These are phyloP conservation scores for Suillus subaureus DNA, from an alignment of 768 basidiomycete species.

Conservation along the genomic window DNA sequence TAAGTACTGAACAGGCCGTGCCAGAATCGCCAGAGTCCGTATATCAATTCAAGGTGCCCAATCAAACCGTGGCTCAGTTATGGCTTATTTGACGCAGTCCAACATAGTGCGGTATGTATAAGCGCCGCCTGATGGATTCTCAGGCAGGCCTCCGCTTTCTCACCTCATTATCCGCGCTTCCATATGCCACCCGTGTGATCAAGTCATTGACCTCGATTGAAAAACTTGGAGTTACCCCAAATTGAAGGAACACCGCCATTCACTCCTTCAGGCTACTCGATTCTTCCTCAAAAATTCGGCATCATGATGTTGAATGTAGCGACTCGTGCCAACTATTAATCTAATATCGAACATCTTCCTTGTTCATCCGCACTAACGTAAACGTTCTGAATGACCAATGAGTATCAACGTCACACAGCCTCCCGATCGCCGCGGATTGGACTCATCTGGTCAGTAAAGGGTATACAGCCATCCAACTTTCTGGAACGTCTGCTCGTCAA, in stretches of 20 bases:
- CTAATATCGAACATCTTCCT: background rate
- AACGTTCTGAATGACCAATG: conserved; percentile 26
- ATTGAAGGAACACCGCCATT: background rate
- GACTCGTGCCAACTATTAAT: conserved; percentile 27
- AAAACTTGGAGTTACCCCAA: background rate
- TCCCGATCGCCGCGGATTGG: background rate
- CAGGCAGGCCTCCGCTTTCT: background rate
- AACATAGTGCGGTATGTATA: background rate
- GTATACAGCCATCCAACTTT: too few species aligned
- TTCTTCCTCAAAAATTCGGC: conserved; percentile 17
- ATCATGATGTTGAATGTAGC: conserved; percentile 25
- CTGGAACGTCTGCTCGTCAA: conserved; percentile 49
- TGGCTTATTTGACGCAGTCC: too few species aligned
- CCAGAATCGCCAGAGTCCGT: background rate
- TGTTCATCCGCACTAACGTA: background rate
- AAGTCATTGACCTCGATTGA: background rate
- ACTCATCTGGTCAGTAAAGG: conserved; percentile 7
- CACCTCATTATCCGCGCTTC: background rate
- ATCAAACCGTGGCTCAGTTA: too few species aligned
- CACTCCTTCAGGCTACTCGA: conserved; percentile 18
- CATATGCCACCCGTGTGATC: background rate
- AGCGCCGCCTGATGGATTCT: background rate
- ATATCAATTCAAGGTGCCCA: background rate
- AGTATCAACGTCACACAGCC: conserved; percentile 27
- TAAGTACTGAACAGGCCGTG: background rate